A percentile compares a stretch with the other conserved stretches of the same genome.
phyloP scores from a whole-genome alignment of 139 green algal genomes.

The Nannochloris sp. region DNA sequence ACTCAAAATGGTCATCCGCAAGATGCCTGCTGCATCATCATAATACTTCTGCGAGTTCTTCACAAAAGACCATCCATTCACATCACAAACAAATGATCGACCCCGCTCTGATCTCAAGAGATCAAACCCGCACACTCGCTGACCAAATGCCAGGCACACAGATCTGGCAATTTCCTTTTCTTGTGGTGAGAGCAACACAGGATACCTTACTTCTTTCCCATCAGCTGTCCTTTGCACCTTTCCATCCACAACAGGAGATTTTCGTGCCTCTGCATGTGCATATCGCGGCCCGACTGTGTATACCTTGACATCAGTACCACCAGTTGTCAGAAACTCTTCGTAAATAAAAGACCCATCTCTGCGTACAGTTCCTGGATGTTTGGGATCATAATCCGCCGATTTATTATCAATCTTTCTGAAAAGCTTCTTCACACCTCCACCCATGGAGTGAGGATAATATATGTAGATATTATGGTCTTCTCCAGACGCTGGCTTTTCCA shows the following conservation, averaged over 20 bases:
- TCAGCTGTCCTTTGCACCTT: slow-evolving; percentile 73
- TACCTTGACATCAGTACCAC: slow-evolving; percentile 98
- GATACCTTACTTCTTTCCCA: slow-evolving; percentile 86
- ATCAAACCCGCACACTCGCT: slow-evolving; percentile 94
- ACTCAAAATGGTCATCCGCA: slow-evolving; percentile 62
- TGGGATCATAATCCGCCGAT: slow-evolving; percentile 68
- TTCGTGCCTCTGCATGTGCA: slow-evolving; percentile 91
- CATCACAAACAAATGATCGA: slow-evolving; percentile 91
- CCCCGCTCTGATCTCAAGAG: slow-evolving; percentile 74
- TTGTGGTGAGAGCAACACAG: slow-evolving; percentile 81
- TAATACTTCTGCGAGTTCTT: slow-evolving; percentile 99
- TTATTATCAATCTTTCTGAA: slow-evolving; percentile 93
- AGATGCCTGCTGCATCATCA: slow-evolving; percentile 74
- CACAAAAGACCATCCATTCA: slow-evolving; percentile 98
- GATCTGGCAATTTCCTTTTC: slow-evolving; percentile 91
- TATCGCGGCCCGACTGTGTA: slow-evolving; percentile 89
- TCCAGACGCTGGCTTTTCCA: slow-evolving; percentile 88
- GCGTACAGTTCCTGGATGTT: slow-evolving; percentile 69
- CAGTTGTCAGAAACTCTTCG: slow-evolving; percentile 92
- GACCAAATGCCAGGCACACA: slow-evolving; percentile 90
- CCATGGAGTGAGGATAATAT: slow-evolving; percentile 95
- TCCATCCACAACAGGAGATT: slow-evolving; percentile 94
- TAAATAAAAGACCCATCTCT: slow-evolving; percentile 92
- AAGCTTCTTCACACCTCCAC: slow-evolving; percentile 93
- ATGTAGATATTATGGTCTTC: slow-evolving; percentile 98